Base-by-base conservation (phyloP, 2,329 filamentous ascomycete genomes). In the Exophiala sideris region DNA sequence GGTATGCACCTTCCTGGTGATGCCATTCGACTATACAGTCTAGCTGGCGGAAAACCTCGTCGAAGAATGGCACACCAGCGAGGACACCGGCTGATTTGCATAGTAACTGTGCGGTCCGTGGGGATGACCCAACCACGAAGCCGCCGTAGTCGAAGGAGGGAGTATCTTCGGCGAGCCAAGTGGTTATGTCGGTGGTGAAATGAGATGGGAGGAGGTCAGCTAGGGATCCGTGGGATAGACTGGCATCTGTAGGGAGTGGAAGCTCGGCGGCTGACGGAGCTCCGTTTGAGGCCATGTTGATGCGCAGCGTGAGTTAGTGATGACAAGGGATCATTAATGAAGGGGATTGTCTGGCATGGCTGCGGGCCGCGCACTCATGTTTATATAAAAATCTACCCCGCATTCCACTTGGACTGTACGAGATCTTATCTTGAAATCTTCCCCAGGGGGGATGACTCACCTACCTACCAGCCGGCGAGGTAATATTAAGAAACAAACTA, bases 101-200 rank as follows among this genome's bases (percentile, higher is more conserved):
- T 73, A 81, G 86, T 36, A 89, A 79, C 3, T 82, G 87, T 16
- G 86, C 86, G 11, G 79, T 82, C 54, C 82, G 81, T 7, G 75
- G 71, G 24, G 73, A 75, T 36, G 88, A 83, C 60, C 94, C 94
- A 20, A 99, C 94, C 5, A 99, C 94, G 71, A 95, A 99, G 57
- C 94, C 94, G 66, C 89, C 94, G 70, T 96, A 96, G 78, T 99
- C 94, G 73, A 96, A 92, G 49, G 89, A 94, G 3, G 94, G 94
- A 2, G 91, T 95, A 75, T 99, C 94, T 74, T 99, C 94, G 66
- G 91, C 88, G 11, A 96, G 86, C 94, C 94, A 99, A 66, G 82
- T 52, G 5, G 61, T 63, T 21, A 63, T 57, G 29, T 63, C 58
- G 32, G 61, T 59, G 5, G 60, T 63, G 58, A 65, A 62, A 51